Evolutionary conservation across 2,329 filamentous ascomycete genomes (phyloP).

Genomic region (Neurospora sp.): DNA sequence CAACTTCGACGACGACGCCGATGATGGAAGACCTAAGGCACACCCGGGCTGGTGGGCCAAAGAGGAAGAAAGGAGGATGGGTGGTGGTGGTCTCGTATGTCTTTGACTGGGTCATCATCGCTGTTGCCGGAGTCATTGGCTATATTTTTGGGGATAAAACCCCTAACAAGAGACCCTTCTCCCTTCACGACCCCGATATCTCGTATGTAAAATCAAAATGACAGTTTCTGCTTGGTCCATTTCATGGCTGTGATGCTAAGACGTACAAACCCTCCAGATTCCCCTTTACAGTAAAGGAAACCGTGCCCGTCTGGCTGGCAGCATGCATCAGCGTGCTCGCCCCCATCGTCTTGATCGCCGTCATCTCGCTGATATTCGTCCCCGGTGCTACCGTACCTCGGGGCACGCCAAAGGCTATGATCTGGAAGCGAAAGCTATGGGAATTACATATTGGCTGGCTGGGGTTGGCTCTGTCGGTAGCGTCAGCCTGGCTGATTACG

Average conservation of each 20-base stretch:
- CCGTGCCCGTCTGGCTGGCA: constrained; percentile 58
- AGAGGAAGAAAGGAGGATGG: constrained; percentile 19
- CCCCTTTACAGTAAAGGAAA: constrained; percentile 61
- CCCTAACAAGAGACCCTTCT: constrained; percentile 63
- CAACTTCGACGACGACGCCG: neutral
- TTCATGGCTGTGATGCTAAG: constrained; percentile 4
- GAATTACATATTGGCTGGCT: constrained; percentile 82
- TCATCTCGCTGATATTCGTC: constrained; percentile 60
- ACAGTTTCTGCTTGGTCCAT: neutral
- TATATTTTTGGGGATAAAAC: constrained; percentile 47
- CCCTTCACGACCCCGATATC: constrained; percentile 64
- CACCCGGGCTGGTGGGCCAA: constrained; percentile 7
- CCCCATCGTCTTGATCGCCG: constrained; percentile 58
- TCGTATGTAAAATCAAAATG: constrained; percentile 38
- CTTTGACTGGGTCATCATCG: constrained; percentile 63
- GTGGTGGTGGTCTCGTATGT: constrained; percentile 55
- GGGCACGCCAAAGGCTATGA: constrained; percentile 50
- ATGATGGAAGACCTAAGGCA: constrained; percentile 14
- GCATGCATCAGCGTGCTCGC: constrained; percentile 51
- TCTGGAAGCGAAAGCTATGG: constrained; percentile 81
- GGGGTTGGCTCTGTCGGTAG: constrained; percentile 65
- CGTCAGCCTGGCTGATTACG: constrained; percentile 69
- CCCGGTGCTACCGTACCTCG: constrained; percentile 60
- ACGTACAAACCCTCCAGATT: constrained; percentile 37
- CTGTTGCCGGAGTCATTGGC: constrained; percentile 49